Base-by-base conservation (phyloP, 805 yeast species). In the Hanseniaspora vineae region DNA sequence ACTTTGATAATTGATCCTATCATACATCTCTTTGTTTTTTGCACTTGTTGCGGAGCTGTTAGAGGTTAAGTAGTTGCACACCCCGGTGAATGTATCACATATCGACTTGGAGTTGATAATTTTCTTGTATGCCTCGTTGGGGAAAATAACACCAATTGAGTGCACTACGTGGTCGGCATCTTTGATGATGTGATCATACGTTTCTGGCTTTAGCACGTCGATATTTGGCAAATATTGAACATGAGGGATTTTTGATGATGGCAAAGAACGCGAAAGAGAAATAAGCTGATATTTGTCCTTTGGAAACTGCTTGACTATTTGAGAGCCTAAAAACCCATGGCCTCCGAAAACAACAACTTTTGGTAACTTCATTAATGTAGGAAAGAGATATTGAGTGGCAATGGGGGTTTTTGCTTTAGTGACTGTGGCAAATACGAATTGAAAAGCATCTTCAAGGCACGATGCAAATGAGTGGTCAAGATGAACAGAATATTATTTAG, bases 261-360 rank as follows among this genome's bases (percentile, higher is more conserved):
- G 29, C 15, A 23, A 33, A 13, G 12, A 75, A 35, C 82, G 69
- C 11, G 85, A 76, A n/a, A 85, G 64, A 0, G 94, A 76, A 0
- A 80, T 70, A 4, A 88, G 95, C 11, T 72, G 61, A 60, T 71
- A 77, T 0, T 94, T 94, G 17, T 75, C 61, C 19, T 62, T 65
- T 1, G 84, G 62, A 0, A 83, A 94, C 2, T 72, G 71, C 58
- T 80, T 81, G 58, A 94, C 84, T 9, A 89, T 78, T 33, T 80
- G 67, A 49, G 68, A 71, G 12, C 95, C 88, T 50, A 89, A 62
- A 58, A 85, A 85, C 9, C 97, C 97, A 54, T 77, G 78, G 0
- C 97, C 96, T 15, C 97, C 97, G 57, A 88, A 77, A 0, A 88
- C 85, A 3, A 85, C 77, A 2, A 76, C 52, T 43, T 65, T 69